Evolutionary conservation across 2,329 filamentous ascomycete genomes (phyloP).

Genomic region (Fusarium cicatricum): DNA sequence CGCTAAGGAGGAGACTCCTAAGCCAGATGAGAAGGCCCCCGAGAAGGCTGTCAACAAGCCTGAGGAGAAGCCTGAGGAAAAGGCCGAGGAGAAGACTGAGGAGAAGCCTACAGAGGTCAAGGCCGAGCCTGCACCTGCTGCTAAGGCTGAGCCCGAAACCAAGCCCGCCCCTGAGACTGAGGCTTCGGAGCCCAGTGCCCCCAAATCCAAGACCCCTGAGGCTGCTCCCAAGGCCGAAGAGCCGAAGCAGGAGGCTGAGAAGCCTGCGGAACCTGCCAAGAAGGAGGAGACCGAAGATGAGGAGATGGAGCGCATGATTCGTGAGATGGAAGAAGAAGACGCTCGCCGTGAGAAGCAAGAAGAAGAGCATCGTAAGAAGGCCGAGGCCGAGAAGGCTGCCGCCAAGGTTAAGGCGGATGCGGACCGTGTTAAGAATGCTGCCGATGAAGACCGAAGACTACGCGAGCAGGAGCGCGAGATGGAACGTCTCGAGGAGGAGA

Average conservation of each 20-base stretch:
- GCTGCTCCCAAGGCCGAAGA: conserved; percentile 39
- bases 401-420: conserved; percentile 61
- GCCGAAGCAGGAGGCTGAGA: conserved; percentile 39
- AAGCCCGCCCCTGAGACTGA: conserved; percentile 44
- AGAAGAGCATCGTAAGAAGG: conserved; percentile 57
- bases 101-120: conserved; percentile 15
- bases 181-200: conserved; percentile 32
- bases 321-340: conserved; percentile 63
- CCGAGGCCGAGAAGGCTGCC: conserved; percentile 54
- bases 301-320: conserved; percentile 66
- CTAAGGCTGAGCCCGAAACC: conserved; percentile 33
- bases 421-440: conserved; percentile 55
- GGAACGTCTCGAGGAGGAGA: conserved; percentile 76
- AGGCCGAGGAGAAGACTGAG: conserved; percentile 11
- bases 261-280: conserved; percentile 42
- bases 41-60: conserved; percentile 30
- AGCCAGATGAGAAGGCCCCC: conserved; percentile 26
- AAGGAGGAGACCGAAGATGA: conserved; percentile 58
- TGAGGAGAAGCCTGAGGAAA: conserved; percentile 46
- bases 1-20: conserved; percentile 44
- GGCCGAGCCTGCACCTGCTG: conserved; percentile 8
- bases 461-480: conserved; percentile 77
- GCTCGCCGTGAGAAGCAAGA: conserved; percentile 30
- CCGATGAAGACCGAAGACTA: conserved; percentile 70
- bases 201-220: conserved; percentile 43